phyloP scores from a whole-genome alignment of 2,329 filamentous ascomycete genomes.

The Exophiala aquamarina region DNA sequence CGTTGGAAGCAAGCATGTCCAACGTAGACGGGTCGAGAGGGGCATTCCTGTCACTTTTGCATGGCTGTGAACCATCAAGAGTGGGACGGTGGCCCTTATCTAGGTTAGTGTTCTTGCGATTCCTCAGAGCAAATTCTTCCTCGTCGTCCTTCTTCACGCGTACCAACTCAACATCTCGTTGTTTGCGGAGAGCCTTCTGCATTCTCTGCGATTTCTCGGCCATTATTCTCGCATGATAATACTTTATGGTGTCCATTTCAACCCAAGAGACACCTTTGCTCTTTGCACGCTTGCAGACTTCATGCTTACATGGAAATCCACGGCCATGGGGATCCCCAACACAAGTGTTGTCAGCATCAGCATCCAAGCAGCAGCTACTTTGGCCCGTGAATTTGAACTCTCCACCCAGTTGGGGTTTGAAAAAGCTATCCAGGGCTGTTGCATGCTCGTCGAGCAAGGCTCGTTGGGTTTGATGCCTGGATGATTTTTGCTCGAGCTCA shows the following conservation, averaged over 20 bases:
- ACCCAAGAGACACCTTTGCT: constrained; percentile 25
- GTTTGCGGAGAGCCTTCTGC: constrained; percentile 28
- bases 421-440: constrained; percentile 19
- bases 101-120: constrained; percentile 12
- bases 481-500: constrained; percentile 25
- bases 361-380: constrained; percentile 23
- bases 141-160: constrained; percentile 25
- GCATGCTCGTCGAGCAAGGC: constrained; percentile 24
- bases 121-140: constrained; percentile 19
- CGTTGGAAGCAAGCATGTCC: constrained; percentile 18
- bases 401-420: constrained; percentile 23
- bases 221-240: constrained; percentile 25
- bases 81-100: constrained; percentile 12
- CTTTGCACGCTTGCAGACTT: constrained; percentile 25
- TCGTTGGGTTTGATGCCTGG: constrained; percentile 23
- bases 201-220: constrained; percentile 25
- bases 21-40: constrained; percentile 5
- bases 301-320: constrained; percentile 20
- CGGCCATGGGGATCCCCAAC: background rate
- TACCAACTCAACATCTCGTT: constrained; percentile 26
- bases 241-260: constrained; percentile 29
- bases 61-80: background rate
- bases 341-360: constrained; percentile 2
- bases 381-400: constrained; percentile 24
- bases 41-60: constrained; percentile 1